Evolutionary conservation across 2,329 filamentous ascomycete species (phyloP), one percentile per base, ranked within the genome.

Genomic region (Aspergillus sp.): DNA sequence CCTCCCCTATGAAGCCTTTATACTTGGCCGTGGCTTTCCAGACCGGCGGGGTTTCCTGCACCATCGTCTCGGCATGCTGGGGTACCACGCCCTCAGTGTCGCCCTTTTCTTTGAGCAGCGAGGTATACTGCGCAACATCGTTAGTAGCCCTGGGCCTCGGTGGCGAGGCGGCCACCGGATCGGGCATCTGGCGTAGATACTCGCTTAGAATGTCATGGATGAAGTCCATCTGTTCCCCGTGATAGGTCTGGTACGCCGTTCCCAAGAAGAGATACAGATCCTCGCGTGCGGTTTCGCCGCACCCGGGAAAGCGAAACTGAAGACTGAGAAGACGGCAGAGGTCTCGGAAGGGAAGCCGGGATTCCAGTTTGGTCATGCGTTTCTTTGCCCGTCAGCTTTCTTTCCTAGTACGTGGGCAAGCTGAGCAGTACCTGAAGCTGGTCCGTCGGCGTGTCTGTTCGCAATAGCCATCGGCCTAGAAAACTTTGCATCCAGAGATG

Each of bases 71-170:
- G 40, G 64, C 44, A 51, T 66, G 63, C 30, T 64, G 57, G 4
- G 59, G 65, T 6, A 66, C 63, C 44, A 65, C 40, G 41, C 63
- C 64, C 10, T 53, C 55, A 40, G 57, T 65, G 7, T 62, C 59
- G 28, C 54, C 53, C 1, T 55, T 57, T 1, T 61, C 61, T 46
- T 7, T 39, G 32, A 12, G 38, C 48, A 4, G 52, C 42, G 19
- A 50, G 52, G 7, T 48, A 42, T 36, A 47, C 12, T n/a, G 53
- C 44, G 38, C 55, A 53, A 33, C 7, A 5, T 30, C 40, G 4
- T n/a, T 12, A 42, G 19, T 29, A 9, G n/a, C 28, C 9, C 4
- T 7, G 10, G 29, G 28, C 40, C n/a, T 7, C 28, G 28, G 9
- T 19, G n/a, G 3, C 7, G 28, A 12, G 4, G 40, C 9, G 4